These are phyloP conservation scores for Aureobasidium sp. DNA, from an alignment of 2,329 filamentous ascomycete species.

Conservation along the genomic window DNA sequence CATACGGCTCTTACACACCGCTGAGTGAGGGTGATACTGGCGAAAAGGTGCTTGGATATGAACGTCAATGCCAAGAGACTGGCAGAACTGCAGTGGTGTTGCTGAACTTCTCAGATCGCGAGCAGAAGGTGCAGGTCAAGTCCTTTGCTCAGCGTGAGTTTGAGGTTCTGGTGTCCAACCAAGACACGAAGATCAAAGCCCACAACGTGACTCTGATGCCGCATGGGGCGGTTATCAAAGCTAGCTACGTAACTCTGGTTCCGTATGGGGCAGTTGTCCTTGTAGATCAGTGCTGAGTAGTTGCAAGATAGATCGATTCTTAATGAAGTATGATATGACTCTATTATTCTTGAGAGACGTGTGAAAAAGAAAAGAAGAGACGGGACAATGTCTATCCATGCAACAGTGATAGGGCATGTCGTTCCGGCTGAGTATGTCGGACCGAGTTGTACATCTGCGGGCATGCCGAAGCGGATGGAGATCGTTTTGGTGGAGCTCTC, in stretches of 20 bases:
- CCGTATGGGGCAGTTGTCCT: constrained; percentile 19
- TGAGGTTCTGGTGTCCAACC: constrained; percentile 19
- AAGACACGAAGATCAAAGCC: constrained; percentile 14
- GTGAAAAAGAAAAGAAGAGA: neutral
- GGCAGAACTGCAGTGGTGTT: constrained; percentile 25
- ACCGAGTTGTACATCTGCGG: neutral
- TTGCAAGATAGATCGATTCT: neutral
- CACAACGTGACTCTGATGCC: constrained; percentile 16
- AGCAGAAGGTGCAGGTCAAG: constrained; percentile 21
- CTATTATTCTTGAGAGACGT: no score
- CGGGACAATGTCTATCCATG: neutral
- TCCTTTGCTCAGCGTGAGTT: constrained; percentile 14
- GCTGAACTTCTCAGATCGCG: constrained; percentile 36
- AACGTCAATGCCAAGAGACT: constrained; percentile 32
- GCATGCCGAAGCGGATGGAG: neutral
- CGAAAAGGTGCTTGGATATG: constrained; percentile 20
- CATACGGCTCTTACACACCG: constrained; percentile 21
- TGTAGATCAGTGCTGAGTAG: neutral
- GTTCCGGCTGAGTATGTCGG: neutral
- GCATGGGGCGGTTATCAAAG: constrained; percentile 19
- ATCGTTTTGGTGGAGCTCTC: neutral
- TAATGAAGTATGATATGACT: neutral
- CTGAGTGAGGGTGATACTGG: constrained; percentile 19
- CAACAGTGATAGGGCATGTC: neutral
- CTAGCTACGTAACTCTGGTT: constrained; percentile 14